Base-by-base conservation (phyloP, 148 eudicot genomes). In the Dianthus caryophyllus region DNA sequence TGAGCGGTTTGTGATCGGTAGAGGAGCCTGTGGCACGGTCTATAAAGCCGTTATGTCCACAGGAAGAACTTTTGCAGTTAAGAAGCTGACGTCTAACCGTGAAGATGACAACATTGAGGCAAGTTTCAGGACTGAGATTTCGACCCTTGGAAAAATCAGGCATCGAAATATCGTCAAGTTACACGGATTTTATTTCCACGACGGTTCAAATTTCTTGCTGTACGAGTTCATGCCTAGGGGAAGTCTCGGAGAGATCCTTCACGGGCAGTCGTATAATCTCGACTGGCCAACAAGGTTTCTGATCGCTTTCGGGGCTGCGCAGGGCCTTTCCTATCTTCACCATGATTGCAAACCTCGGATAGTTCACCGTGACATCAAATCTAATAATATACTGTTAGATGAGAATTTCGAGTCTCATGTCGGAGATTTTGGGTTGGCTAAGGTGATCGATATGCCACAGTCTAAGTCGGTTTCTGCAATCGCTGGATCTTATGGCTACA, bases 401-500 rank as follows among this genome's bases (percentile, higher is more conserved):
- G 89, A 84, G 17, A 73, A 62, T 65, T 77, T 82, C 38, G 80
- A 84, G 67, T 88, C 96, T 22, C 96, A 84, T 64, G 98, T 92
- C 20, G 98, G 94, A 24, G 98, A 92, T 78, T 92, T 89, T 38
- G 96, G 98, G 47, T 71, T 92, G 82, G 98, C 98, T 1, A 92
- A 92, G 82, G 76, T 92, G 65, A 80, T 92, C 31, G 98, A 89
- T 75, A 77, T 86, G 77, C 86, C 98, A 0, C 71, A 78, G 38
- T 84, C 96, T 5, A 85, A 82, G 79, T 89, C 98, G 47, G 86
- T 87, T 85, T 87, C 98, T 55, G 89, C 88, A 31, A 83, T 92
- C 70, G 98, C 98, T 68, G 98, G 98, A 62, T 92, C 98, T 15
- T 92, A 87, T 64, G 98, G 98, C 77, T 92, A 92, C 81, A 92